Evolutionary conservation across 2,329 filamentous ascomycete species (phyloP).

Genomic region (Niveomyces coronatus): DNA sequence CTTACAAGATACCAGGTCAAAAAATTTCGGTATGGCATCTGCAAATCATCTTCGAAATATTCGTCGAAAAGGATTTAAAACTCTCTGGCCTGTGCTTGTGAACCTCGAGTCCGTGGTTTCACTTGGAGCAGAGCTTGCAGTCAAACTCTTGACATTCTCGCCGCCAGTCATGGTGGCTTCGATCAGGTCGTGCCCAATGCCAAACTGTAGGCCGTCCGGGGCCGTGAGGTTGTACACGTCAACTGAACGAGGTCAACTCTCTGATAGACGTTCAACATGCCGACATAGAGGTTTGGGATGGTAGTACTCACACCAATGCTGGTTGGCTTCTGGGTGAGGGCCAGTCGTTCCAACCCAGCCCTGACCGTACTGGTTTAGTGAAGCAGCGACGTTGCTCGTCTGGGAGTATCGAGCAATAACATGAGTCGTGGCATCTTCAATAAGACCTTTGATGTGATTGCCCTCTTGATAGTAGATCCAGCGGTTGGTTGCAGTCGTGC

Average conservation of each 20-base stretch:
- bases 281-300: not conserved
- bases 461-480: slow-evolving; percentile 21
- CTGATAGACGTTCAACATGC: too few relatives aligned
- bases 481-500: slow-evolving; percentile 10
- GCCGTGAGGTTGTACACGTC: slow-evolving; percentile 12
- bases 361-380: slow-evolving; percentile 14
- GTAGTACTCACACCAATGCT: slow-evolving; percentile 16
- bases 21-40: too few relatives aligned
- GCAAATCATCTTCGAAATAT: too few relatives aligned
- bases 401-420: slow-evolving; percentile 16
- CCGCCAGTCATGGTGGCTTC: slow-evolving; percentile 12
- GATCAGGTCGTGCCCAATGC: slow-evolving; percentile 16
- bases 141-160: not conserved
- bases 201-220: slow-evolving; percentile 15
- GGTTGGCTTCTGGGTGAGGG: slow-evolving; percentile 17
- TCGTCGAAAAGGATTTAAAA: too few relatives aligned
- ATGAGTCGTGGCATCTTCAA: slow-evolving; percentile 1
- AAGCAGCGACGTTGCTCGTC: slow-evolving; percentile 16
- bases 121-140: not conserved
- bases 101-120: too few relatives aligned
- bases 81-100: too few relatives aligned
- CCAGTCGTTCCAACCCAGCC: slow-evolving; percentile 17
- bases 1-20: too few relatives aligned
- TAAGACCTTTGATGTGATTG: slow-evolving; percentile 12
- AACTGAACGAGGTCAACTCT: too few relatives aligned